phyloP scores from a whole-genome alignment of 1,139 yeast genomes.

The Diutina siamensis region DNA sequence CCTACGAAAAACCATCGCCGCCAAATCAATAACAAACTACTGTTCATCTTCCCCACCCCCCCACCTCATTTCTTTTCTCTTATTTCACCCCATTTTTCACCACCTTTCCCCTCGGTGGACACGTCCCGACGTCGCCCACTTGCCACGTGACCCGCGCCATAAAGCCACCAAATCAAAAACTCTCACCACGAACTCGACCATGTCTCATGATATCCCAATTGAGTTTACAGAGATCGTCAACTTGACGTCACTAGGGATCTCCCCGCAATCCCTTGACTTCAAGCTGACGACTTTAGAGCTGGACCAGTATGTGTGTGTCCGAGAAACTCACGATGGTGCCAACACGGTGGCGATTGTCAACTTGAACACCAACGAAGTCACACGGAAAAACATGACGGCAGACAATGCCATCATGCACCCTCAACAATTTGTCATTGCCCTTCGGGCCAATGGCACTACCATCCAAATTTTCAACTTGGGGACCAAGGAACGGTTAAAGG shows the following conservation, averaged over 20 bases:
- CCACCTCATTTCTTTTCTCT: no score
- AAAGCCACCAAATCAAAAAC: constrained; percentile 6
- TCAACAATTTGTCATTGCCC: constrained; percentile 70
- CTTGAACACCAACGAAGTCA: constrained; percentile 61
- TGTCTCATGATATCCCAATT: constrained; percentile 67
- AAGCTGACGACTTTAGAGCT: constrained; percentile 91
- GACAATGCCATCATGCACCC: constrained; percentile 98
- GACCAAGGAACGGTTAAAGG: constrained; percentile 79
- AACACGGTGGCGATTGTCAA: constrained; percentile 90
- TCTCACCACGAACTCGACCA: constrained; percentile 8
- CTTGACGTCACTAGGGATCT: constrained; percentile 74
- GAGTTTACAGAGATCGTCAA: constrained; percentile 92
- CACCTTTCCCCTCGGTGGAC: no score
- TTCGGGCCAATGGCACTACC: constrained; percentile 93
- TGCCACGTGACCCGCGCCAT: no score
- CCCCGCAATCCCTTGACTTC: constrained; percentile 77
- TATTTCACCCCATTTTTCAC: no score
- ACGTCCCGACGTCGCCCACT: no score
- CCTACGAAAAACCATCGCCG: no score
- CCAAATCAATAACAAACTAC: no score
- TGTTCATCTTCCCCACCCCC: no score
- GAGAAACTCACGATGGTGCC: constrained; percentile 67
- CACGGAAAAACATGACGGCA: constrained; percentile 90
- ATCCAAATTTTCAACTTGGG: constrained; percentile 88
- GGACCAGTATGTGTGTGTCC: constrained; percentile 78